These are phyloP conservation scores for Myotisia sp. DNA, from an alignment of 2,329 filamentous ascomycete species.

Conservation along the genomic window DNA sequence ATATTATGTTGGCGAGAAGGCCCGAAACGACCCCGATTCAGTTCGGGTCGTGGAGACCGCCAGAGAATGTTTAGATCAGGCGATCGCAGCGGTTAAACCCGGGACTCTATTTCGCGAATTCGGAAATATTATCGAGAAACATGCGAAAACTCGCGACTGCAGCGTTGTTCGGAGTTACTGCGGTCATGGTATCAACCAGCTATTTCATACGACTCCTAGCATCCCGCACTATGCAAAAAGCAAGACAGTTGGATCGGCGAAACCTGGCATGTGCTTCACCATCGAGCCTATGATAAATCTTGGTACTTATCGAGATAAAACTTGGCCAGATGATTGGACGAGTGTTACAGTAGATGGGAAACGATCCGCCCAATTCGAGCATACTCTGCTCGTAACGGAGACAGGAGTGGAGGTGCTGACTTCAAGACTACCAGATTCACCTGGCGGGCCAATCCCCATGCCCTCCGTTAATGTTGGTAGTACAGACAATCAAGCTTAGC, in stretches of 20 bases:
- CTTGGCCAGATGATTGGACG: constrained; percentile 98
- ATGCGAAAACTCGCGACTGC: constrained; percentile 72
- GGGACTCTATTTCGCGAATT: constrained; percentile 86
- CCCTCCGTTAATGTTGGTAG: no score
- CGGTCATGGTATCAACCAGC: constrained; percentile 82
- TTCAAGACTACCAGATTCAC: constrained; percentile 56
- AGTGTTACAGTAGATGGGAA: constrained; percentile 84
- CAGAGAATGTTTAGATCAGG: constrained; percentile 75
- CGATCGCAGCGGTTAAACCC: constrained; percentile 84
- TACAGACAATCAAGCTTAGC: no score
- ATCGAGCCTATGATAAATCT: constrained; percentile 98
- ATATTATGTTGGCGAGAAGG: constrained; percentile 89
- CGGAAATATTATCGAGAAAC: constrained; percentile 88
- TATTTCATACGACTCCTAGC: constrained; percentile 89
- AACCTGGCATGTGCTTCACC: constrained; percentile 95
- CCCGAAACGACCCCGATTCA: constrained; percentile 66
- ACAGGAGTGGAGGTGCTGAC: constrained; percentile 70
- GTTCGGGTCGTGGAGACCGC: constrained; percentile 85
- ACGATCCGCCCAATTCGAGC: constrained; percentile 86
- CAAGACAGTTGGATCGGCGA: constrained; percentile 87
- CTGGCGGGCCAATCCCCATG: constrained; percentile 56
- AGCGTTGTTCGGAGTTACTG: constrained; percentile 93
- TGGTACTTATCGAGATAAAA: constrained; percentile 81
- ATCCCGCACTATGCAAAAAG: constrained; percentile 97
- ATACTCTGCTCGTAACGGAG: constrained; percentile 71